These are phyloP conservation scores for Nicotiana sylvestris DNA, from an alignment of 257 asterid genomes.

Conservation along the genomic window DNA sequence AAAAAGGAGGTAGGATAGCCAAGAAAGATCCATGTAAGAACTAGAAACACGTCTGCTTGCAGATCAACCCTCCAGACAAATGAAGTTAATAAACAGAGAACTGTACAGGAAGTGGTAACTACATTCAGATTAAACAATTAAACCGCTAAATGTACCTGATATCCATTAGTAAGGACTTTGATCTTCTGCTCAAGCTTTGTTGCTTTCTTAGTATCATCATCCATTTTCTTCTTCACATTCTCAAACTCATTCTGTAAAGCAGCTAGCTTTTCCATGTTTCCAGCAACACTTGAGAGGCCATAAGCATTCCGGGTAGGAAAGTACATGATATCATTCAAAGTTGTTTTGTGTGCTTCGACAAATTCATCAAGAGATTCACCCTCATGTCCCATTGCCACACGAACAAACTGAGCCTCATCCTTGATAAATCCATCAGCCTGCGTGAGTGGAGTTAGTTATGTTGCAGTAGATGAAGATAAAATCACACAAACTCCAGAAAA, in stretches of 20 bases:
- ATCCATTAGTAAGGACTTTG: conserved; percentile 85
- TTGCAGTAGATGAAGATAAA: background rate
- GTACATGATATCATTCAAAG: conserved; percentile 80
- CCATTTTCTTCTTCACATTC: conserved; percentile 79
- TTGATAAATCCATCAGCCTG: conserved; percentile 74
- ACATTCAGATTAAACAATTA: conserved; percentile 11
- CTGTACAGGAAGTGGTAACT: background rate
- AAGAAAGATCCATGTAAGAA: background rate
- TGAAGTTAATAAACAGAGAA: background rate
- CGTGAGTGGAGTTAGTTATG: conserved; percentile 9
- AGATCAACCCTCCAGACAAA: background rate
- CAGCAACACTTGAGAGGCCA: conserved; percentile 92
- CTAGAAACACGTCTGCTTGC: background rate
- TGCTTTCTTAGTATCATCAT: conserved; percentile 86
- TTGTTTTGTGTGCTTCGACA: conserved; percentile 76
- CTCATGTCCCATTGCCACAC: conserved; percentile 86
- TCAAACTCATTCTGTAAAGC: conserved; percentile 86
- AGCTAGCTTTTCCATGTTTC: conserved; percentile 67
- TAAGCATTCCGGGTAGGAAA: conserved; percentile 76
- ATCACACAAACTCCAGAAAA: background rate
- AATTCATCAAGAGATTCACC: conserved; percentile 67
- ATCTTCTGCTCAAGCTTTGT: conserved; percentile 79
- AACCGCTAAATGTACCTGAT: conserved; percentile 51
- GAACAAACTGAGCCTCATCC: conserved; percentile 53
- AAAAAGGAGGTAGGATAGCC: background rate